phyloP scores from a whole-genome alignment of 73 alveolate species.

The Tetrahymena thermophila region DNA sequence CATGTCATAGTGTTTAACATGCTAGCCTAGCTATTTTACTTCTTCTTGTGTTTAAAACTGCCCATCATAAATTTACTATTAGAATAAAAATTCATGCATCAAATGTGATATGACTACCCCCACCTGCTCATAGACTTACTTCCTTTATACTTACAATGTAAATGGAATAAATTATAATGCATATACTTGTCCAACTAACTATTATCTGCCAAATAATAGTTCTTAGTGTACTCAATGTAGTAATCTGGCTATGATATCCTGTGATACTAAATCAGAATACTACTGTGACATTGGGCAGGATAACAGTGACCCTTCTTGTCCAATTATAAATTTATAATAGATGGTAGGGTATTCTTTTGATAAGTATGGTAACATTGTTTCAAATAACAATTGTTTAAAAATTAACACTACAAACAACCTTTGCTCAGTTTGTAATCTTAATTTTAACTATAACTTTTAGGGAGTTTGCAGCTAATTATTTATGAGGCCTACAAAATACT shows the following conservation, averaged over 20 bases:
- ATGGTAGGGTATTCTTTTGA: not conserved
- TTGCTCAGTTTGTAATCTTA: not conserved
- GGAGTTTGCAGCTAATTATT: not conserved
- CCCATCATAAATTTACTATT: not conserved
- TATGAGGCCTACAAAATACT: not conserved
- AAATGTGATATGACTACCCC: not conserved
- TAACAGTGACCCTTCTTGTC: not conserved
- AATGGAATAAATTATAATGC: not conserved
- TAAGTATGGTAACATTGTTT: not conserved
- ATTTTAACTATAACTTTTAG: not conserved
- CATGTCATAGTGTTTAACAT: not conserved
- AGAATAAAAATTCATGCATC: not conserved
- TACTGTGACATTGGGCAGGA: not conserved
- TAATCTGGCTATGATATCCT: not conserved
- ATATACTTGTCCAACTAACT: not conserved
- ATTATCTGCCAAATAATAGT: not conserved
- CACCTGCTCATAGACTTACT: not conserved
- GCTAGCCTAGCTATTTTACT: not conserved
- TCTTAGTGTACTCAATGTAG: not conserved
- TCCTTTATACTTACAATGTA: not conserved
- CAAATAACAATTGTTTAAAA: not conserved
- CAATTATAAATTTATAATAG: not conserved
- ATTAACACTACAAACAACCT: not conserved
- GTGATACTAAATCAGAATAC: not conserved
- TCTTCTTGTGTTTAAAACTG: not conserved